phyloP scores from a whole-genome alignment of 768 basidiomycete species.

The Boletus sensibilis region DNA sequence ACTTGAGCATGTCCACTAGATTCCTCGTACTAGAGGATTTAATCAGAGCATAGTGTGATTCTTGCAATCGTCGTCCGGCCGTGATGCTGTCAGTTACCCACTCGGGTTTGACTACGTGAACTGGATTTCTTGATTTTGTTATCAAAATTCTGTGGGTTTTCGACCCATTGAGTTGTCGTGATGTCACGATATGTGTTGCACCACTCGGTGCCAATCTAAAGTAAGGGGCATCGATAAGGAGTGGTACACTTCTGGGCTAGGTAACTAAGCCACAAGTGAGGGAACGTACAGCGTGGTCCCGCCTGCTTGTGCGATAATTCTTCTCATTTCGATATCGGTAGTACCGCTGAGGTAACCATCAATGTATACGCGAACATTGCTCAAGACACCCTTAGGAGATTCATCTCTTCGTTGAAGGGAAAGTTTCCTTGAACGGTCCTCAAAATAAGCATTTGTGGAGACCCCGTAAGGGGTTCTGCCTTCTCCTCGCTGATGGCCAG shows the following conservation, averaged over 20 bases:
- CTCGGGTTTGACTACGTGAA: slow-evolving; percentile 69
- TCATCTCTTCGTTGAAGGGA: slow-evolving; percentile 25
- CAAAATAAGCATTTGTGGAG: slow-evolving; percentile 38
- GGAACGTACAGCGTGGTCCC: slow-evolving; percentile 60
- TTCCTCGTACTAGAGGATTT: slow-evolving; percentile 38
- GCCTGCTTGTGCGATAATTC: slow-evolving; percentile 62
- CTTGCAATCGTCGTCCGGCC: slow-evolving; percentile 57
- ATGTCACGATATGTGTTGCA: slow-evolving; percentile 79
- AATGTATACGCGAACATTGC: slow-evolving; percentile 61
- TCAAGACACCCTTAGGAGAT: slow-evolving; percentile 28
- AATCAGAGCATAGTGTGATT: slow-evolving; percentile 56
- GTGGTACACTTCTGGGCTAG: too few relatives aligned
- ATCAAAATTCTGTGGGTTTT: slow-evolving; percentile 69
- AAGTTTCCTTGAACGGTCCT: slow-evolving; percentile 49
- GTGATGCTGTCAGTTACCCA: slow-evolving; percentile 72
- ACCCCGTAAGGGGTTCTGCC: slow-evolving; percentile 28
- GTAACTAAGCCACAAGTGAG: not conserved
- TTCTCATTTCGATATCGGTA: slow-evolving; percentile 80
- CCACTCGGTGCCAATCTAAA: slow-evolving; percentile 53
- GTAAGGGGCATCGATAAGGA: not conserved
- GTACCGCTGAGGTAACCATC: slow-evolving; percentile 67
- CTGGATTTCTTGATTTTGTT: slow-evolving; percentile 45
- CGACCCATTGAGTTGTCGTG: slow-evolving; percentile 64
- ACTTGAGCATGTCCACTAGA: slow-evolving; percentile 40
- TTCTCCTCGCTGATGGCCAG: slow-evolving; percentile 68